These are phyloP conservation scores for Cordyceps tenuipes DNA, from an alignment of 2,329 filamentous ascomycete species.

Conservation along the genomic window DNA sequence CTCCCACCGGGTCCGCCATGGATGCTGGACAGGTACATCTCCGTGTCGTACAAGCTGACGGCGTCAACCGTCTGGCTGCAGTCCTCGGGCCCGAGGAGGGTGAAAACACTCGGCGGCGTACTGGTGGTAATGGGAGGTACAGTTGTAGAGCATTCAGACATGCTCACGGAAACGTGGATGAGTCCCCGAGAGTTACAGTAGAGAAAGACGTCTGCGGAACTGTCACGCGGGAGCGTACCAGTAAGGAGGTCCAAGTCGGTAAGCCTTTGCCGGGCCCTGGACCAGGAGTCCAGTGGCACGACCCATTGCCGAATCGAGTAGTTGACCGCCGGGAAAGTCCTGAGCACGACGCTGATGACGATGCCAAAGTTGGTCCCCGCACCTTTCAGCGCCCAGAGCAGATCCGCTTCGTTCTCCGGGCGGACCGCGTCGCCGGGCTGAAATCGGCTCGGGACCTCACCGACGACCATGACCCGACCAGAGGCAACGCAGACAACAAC, in stretches of 20 bases:
- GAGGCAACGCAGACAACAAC: slow-evolving; percentile 45
- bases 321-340: slow-evolving; percentile 22
- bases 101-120: slow-evolving; percentile 27
- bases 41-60: slow-evolving; percentile 45
- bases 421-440: slow-evolving; percentile 31
- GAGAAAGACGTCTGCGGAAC: slow-evolving; percentile 48
- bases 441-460: slow-evolving; percentile 34
- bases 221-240: slow-evolving; percentile 30
- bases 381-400: slow-evolving; percentile 51
- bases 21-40: slow-evolving; percentile 54
- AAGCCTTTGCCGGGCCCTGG: slow-evolving; percentile 29
- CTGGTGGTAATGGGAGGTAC: slow-evolving; percentile 14
- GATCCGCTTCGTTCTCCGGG: slow-evolving; percentile 38
- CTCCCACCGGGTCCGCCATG: slow-evolving; percentile 48
- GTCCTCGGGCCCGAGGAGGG: slow-evolving; percentile 11
- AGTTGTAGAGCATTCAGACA: slow-evolving; percentile 40
- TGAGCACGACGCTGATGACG: slow-evolving; percentile 45
- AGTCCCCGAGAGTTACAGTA: slow-evolving; percentile 35
- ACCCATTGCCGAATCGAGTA: not conserved
- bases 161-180: slow-evolving; percentile 24
- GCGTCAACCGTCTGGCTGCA: slow-evolving; percentile 31
- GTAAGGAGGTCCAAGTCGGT: slow-evolving; percentile 33
- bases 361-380: slow-evolving; percentile 54
- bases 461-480: slow-evolving; percentile 39
- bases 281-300: not conserved